Conservation (phyloP, 2,329 filamentous ascomycete species). For the Alternaria sp. region DNA sequence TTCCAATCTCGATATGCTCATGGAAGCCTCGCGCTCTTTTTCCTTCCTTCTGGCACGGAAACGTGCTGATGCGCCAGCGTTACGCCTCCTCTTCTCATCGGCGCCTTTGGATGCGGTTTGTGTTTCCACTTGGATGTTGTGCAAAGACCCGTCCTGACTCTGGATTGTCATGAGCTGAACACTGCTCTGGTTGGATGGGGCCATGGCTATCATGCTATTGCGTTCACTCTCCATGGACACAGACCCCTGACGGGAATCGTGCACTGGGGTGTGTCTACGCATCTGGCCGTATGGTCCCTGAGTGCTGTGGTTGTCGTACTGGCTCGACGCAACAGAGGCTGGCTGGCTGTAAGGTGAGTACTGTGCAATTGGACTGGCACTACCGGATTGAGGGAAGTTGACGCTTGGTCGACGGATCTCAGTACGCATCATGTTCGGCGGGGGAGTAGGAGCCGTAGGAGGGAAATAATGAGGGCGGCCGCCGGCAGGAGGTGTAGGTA, state of each 20-base stretch:
- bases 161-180: slow-evolving; percentile 63
- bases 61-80: slow-evolving; percentile 83
- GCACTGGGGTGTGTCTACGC: slow-evolving; percentile 17
- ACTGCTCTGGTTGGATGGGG: slow-evolving; percentile 54
- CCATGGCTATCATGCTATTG: slow-evolving; percentile 52
- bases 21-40: slow-evolving; percentile 74
- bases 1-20: slow-evolving; percentile 73
- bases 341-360: slow-evolving; percentile 50
- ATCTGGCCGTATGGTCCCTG: slow-evolving; percentile 27
- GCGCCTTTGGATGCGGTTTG: slow-evolving; percentile 82
- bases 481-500: slow-evolving; percentile 55
- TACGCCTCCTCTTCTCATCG: slow-evolving; percentile 84
- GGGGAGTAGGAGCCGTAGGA: slow-evolving; percentile 43
- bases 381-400: slow-evolving; percentile 52
- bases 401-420: slow-evolving; percentile 37
- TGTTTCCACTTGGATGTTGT: slow-evolving; percentile 75
- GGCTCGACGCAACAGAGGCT: slow-evolving; percentile 42
- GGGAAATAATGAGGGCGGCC: slow-evolving; percentile 44
- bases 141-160: slow-evolving; percentile 57
- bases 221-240: slow-evolving; percentile 44
- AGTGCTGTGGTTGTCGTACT: slow-evolving; percentile 44
- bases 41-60: slow-evolving; percentile 84
- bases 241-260: slow-evolving; percentile 43
- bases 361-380: slow-evolving; percentile 56
- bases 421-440: slow-evolving; percentile 29